Conservation (phyloP, 2,329 filamentous ascomycete species). For the Paraconiothyrium brasiliense region DNA sequence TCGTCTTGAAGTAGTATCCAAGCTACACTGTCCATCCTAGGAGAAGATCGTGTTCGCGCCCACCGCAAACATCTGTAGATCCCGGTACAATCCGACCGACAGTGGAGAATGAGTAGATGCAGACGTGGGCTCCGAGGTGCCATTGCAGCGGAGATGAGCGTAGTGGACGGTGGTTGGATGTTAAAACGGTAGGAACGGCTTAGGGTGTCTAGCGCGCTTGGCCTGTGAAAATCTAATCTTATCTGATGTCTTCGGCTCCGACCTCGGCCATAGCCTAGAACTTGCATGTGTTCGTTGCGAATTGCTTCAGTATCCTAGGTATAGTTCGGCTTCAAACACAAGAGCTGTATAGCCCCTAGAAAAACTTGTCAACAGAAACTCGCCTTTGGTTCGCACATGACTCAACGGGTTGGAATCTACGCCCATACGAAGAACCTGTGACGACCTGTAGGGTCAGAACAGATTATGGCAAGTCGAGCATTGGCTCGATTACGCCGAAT, state of each 20-base stretch:
- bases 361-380: no score
- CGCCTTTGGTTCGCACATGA: no score
- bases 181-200: background rate
- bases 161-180: background rate
- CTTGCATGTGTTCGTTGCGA: background rate
- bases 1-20: no score
- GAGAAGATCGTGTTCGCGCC: background rate
- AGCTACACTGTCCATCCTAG: background rate
- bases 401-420: no score
- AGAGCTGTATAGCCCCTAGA: no score
- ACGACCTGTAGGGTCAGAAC: no score
- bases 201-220: background rate
- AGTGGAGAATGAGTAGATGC: background rate
- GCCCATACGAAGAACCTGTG: no score
- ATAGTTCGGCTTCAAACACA: no score
- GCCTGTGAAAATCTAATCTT: background rate
- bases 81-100: background rate
- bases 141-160: conserved; percentile 1
- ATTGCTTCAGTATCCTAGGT: no score
- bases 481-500: no score
- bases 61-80: background rate
- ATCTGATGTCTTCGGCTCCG: background rate
- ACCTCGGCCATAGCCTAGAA: background rate
- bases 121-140: background rate
- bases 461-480: no score